Evolutionary conservation across 2,329 filamentous ascomycete species (phyloP).

Genomic region (Ophiocordyceps robertsii): DNA sequence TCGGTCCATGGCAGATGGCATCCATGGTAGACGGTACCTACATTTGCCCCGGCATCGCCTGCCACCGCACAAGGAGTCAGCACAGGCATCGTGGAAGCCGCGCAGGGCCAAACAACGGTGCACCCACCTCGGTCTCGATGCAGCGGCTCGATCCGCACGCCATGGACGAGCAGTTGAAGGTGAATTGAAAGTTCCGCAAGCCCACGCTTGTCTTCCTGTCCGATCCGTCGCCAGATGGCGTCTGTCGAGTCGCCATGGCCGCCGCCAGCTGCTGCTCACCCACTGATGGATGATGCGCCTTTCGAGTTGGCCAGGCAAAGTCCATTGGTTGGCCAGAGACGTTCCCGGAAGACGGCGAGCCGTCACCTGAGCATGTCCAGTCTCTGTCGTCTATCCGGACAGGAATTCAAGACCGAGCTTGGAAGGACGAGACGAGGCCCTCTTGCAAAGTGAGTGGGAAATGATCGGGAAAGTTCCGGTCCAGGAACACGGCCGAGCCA

Average conservation of each 20-base stretch:
- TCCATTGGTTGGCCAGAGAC: background rate
- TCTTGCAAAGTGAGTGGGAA: too few relatives aligned
- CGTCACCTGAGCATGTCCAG: too few relatives aligned
- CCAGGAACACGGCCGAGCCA: too few relatives aligned
- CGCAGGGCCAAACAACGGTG: background rate
- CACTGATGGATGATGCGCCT: background rate
- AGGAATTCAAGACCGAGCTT: too few relatives aligned
- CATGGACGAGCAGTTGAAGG: slow-evolving; percentile 12
- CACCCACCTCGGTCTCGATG: slow-evolving; percentile 20
- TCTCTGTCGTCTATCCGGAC: too few relatives aligned
- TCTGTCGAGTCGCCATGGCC: background rate
- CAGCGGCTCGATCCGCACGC: slow-evolving; percentile 14
- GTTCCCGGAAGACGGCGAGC: too few relatives aligned
- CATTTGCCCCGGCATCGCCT: slow-evolving; percentile 11
- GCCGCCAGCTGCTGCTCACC: background rate
- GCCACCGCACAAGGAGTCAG: slow-evolving; percentile 6
- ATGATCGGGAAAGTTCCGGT: too few relatives aligned
- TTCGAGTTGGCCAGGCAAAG: background rate
- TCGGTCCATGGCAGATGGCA: background rate
- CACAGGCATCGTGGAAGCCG: slow-evolving; percentile 2
- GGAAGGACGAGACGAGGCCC: too few relatives aligned
- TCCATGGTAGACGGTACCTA: slow-evolving; percentile 8
- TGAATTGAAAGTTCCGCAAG: slow-evolving; percentile 15
- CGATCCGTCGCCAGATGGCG: background rate
- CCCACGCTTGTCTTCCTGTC: background rate